Percentiles rank a stretch among this genome's conserved stretches.
Evolutionary conservation across 2,329 filamentous ascomycete species (phyloP).

Genomic region (Hypoxylon rubiginosum): DNA sequence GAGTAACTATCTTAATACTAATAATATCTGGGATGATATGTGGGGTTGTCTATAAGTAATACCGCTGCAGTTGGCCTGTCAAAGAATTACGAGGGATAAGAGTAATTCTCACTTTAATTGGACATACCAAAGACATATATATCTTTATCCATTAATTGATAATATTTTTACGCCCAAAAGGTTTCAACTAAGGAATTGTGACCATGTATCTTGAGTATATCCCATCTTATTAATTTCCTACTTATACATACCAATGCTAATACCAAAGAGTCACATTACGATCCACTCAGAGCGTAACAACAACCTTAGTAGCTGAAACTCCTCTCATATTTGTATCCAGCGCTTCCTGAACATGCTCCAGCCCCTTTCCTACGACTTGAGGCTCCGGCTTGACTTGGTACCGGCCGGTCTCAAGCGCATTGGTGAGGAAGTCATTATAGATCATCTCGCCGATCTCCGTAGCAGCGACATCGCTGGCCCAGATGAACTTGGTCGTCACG

Average conservation of each 20-base stretch:
- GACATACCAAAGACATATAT: too few relatives aligned
- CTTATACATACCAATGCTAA: not conserved
- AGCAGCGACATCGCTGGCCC: constrained; percentile 13
- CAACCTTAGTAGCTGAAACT: constrained; percentile 31
- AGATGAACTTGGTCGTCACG: constrained; percentile 34
- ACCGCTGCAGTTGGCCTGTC: too few relatives aligned
- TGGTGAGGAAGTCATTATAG: constrained; percentile 43
- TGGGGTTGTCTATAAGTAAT: not conserved
- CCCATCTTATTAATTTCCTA: not conserved
- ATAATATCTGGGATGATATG: not conserved
- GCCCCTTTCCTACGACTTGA: constrained; percentile 37
- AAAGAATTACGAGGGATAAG: too few relatives aligned
- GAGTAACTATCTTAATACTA: not conserved
- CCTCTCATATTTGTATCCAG: constrained; percentile 24
- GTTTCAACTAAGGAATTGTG: not conserved
- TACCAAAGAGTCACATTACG: not conserved
- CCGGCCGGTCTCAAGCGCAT: constrained; percentile 37
- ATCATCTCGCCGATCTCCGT: constrained; percentile 38
- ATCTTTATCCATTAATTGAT: too few relatives aligned
- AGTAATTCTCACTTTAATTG: too few relatives aligned
- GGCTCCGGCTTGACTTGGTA: constrained; percentile 45
- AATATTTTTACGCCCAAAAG: too few relatives aligned
- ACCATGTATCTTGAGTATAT: not conserved
- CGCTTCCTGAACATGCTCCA: constrained; percentile 29
- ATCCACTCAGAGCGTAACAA: constrained; percentile 12